Percentiles rank a stretch among this genome's conserved stretches.
These are phyloP conservation scores for Mucor lusitanicus DNA, from an alignment of 371 early-diverging fungal genomes.

Conservation along the genomic window DNA sequence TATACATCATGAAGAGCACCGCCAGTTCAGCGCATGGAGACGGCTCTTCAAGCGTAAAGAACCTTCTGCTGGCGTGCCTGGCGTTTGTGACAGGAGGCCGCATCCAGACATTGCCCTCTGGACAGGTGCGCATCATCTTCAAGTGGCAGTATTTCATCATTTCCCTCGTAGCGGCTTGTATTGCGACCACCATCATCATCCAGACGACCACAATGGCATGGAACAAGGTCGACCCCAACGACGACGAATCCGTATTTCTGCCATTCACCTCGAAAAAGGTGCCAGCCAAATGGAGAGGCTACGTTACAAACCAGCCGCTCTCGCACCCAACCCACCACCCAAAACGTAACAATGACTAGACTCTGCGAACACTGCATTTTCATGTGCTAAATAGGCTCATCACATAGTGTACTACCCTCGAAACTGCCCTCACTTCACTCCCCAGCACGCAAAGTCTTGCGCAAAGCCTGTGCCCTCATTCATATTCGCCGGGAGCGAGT, in stretches of 20 bases:
- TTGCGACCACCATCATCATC: constrained; percentile 3
- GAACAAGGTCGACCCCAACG: constrained; percentile 8
- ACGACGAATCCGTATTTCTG: constrained; percentile 29
- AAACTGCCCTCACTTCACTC: constrained; percentile 35
- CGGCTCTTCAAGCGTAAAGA: not conserved
- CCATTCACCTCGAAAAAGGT: constrained; percentile 32
- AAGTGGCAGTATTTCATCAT: constrained; percentile 25
- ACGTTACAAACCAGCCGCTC: constrained; percentile 22
- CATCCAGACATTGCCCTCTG: constrained; percentile 16
- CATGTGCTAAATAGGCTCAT: not conserved
- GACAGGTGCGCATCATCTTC: constrained; percentile 10
- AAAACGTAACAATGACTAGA: constrained; percentile 36
- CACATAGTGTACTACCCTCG: constrained; percentile 49
- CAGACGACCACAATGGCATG: constrained; percentile 8
- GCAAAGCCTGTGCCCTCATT: constrained; percentile 61
- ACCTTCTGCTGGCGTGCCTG: not conserved
- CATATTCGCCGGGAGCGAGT: constrained; percentile 61
- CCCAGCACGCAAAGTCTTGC: constrained; percentile 31
- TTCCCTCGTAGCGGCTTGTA: constrained; percentile 8
- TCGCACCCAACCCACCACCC: constrained; percentile 24
- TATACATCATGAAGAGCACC: not conserved
- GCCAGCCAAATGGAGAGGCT: constrained; percentile 25
- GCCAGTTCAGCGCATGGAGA: not conserved
- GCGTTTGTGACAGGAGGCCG: constrained; percentile 11
- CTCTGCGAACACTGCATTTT: too few relatives aligned